These are phyloP conservation scores for Fusarium pseudograminearum DNA, from an alignment of 2,329 filamentous ascomycete species.

Conservation along the genomic window DNA sequence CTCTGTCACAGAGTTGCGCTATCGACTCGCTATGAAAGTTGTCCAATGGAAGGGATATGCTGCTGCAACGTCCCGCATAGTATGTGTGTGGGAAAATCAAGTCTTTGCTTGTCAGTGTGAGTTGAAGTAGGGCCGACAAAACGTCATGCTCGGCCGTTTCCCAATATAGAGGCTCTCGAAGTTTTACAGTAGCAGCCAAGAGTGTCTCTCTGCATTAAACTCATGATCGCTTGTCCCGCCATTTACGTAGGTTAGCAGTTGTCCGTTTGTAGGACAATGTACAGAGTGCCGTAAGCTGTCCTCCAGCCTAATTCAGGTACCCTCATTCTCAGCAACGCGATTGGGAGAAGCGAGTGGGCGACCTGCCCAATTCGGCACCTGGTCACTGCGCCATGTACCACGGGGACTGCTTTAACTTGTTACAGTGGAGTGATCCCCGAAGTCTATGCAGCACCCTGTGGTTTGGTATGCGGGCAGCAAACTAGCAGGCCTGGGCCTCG, in stretches of 20 bases:
- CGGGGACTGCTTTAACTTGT: slow-evolving; percentile 19
- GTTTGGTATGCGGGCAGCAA: slow-evolving; percentile 21
- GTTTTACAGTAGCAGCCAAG: not conserved
- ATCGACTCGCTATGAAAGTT: not conserved
- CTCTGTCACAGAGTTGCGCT: not conserved
- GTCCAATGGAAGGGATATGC: not conserved
- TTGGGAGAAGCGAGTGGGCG: slow-evolving; percentile 19
- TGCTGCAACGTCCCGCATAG: not conserved
- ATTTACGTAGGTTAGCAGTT: slow-evolving; percentile 12
- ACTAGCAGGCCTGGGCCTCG: slow-evolving; percentile 15
- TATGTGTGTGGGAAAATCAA: not conserved
- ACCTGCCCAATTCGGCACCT: slow-evolving; percentile 34
- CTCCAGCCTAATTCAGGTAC: slow-evolving; percentile 17
- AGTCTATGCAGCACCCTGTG: slow-evolving; percentile 19
- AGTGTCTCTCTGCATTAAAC: not conserved
- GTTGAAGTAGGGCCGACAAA: not conserved
- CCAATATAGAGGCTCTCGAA: not conserved
- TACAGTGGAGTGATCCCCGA: slow-evolving; percentile 33
- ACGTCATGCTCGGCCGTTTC: slow-evolving; percentile 5
- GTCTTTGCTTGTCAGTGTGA: not conserved
- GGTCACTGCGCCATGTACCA: slow-evolving; percentile 24
- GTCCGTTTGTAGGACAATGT: slow-evolving; percentile 21
- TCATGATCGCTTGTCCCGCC: slow-evolving; percentile 15
- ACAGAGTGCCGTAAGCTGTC: not conserved
- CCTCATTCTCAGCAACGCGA: slow-evolving; percentile 25